Base-by-base conservation (phyloP, 1,284 basidiomycete genomes). In the Rhodotorula mucilaginosa region DNA sequence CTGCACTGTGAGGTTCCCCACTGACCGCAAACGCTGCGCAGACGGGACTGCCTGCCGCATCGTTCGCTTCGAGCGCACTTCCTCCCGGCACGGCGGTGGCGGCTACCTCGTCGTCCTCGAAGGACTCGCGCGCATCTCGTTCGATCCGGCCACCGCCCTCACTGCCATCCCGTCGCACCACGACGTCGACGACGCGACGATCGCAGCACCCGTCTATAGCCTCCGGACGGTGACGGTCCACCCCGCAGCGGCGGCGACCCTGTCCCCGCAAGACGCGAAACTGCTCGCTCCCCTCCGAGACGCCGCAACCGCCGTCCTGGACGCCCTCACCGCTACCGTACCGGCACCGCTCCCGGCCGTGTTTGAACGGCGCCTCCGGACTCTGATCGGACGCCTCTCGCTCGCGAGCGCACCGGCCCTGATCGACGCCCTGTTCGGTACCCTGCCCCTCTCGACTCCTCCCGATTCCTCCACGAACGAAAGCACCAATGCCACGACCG, bases 61-160 rank as follows among this genome's bases (percentile, higher is more conserved):
- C 64, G 63, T 72, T n/a, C 71, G 77, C 29, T 69, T 78, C 56
- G 77, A 78, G 46, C 71, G 74, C 31, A 60, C 64, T 19, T 67
- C 67, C 1, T 19, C 64, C n/a, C 54, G 54, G 2, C 47, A 26
- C 15, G 29, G 48, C 21, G 67, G 61, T 15, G 61, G 69, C n/a
- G 76, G 74, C 44, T 75, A 74, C 64, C 47, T 78, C 26, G 68
- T 72, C 46, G 65, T 74, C 26, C 57, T 78, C 44, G 73, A 77
- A 59, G 77, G 77, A 1, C 59, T 78, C 48, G 66, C 73, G 3
- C 71, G 77, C 29, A 61, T 77, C 58, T 61, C 67, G 4, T 60
- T 76, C 29, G n/a, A 56, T 16, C 54, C 54, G 6, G n/a, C 23
- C 15, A 26, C 16, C 15, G 54, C 26, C 26, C 1, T 56, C 12